These are phyloP conservation scores for Blastomyces gilchristii DNA, from an alignment of 2,329 filamentous ascomycete species.

Conservation along the genomic window DNA sequence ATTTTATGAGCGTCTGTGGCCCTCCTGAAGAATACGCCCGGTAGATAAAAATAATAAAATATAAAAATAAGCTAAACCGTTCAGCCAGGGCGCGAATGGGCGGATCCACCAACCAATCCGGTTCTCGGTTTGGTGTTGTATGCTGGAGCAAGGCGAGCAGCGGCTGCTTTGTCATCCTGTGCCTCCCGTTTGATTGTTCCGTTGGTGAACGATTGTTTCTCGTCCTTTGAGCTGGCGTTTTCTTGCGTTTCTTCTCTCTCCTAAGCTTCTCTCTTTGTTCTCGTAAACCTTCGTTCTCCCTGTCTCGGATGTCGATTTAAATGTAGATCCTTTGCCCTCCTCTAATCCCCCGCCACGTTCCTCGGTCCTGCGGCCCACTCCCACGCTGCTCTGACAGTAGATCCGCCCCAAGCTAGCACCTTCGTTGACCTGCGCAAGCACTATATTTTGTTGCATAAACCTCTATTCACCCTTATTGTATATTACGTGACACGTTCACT, in stretches of 20 bases:
- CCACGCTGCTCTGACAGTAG: neutral
- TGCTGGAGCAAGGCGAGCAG: neutral
- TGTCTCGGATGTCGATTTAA: neutral
- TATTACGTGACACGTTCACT: neutral
- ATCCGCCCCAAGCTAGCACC: slow-evolving; percentile 7
- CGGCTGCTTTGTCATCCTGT: neutral
- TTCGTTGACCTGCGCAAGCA: neutral
- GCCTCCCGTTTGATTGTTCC: neutral
- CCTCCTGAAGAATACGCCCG: neutral
- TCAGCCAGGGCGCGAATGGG: too few species aligned
- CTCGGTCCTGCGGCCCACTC: neutral
- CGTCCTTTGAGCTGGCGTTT: neutral
- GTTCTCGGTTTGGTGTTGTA: neutral
- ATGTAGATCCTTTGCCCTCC: neutral
- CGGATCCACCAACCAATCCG: neutral
- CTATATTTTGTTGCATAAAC: neutral
- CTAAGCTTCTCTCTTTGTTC: neutral
- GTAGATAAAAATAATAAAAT: too few species aligned
- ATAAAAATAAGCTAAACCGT: too few species aligned
- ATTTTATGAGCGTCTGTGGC: neutral
- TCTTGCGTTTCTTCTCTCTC: neutral
- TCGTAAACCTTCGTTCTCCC: neutral
- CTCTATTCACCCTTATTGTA: slow-evolving; percentile 1
- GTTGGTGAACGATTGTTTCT: neutral
- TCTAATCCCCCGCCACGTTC: neutral